Conservation (phyloP, 202 grass and related monocot genomes). For the Setaria italica region DNA sequence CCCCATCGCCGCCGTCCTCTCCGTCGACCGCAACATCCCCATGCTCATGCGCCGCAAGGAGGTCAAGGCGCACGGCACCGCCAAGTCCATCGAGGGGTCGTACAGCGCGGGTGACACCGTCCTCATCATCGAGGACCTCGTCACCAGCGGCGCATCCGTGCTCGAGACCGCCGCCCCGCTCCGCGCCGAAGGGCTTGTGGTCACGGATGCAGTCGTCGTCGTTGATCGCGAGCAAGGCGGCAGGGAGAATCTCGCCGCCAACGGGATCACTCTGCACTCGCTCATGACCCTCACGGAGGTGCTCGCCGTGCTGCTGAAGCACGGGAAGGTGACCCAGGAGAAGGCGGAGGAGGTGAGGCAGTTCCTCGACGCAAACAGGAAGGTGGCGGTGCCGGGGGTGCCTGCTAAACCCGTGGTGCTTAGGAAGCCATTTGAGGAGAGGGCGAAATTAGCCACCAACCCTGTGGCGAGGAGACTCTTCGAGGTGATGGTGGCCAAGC, state of each 20-base stretch:
- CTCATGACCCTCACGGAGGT: slow-evolving; percentile 82
- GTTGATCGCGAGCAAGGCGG: slow-evolving; percentile 95
- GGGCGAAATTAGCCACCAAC: slow-evolving; percentile 64
- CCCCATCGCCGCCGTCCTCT: slow-evolving; percentile 86
- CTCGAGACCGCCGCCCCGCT: slow-evolving; percentile 77
- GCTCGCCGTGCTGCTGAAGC: slow-evolving; percentile 60
- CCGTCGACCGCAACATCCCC: slow-evolving; percentile 63
- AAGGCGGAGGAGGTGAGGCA: slow-evolving; percentile 77
- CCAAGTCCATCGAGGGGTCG: slow-evolving; percentile 75
- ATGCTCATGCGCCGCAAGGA: slow-evolving; percentile 97
- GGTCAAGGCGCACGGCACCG: slow-evolving; percentile 78
- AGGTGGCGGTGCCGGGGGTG: slow-evolving; percentile 63
- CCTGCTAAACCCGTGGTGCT: slow-evolving; percentile 21
- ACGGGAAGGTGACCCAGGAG: slow-evolving; percentile 67
- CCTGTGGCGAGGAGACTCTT: slow-evolving; percentile 84
- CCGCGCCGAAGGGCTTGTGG: slow-evolving; percentile 61
- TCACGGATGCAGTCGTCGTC: slow-evolving; percentile 72
- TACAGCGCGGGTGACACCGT: slow-evolving; percentile 60
- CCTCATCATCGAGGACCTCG: slow-evolving; percentile 89
- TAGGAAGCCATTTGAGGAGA: slow-evolving; percentile 61
- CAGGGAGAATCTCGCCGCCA: slow-evolving; percentile 70
- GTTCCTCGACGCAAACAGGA: slow-evolving; percentile 82
- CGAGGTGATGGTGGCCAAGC: slow-evolving; percentile 88
- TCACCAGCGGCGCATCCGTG: slow-evolving; percentile 90
- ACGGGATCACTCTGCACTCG: slow-evolving; percentile 72